These are phyloP conservation scores for Leccinellum albellum DNA, from an alignment of 768 basidiomycete species.

Conservation along the genomic window DNA sequence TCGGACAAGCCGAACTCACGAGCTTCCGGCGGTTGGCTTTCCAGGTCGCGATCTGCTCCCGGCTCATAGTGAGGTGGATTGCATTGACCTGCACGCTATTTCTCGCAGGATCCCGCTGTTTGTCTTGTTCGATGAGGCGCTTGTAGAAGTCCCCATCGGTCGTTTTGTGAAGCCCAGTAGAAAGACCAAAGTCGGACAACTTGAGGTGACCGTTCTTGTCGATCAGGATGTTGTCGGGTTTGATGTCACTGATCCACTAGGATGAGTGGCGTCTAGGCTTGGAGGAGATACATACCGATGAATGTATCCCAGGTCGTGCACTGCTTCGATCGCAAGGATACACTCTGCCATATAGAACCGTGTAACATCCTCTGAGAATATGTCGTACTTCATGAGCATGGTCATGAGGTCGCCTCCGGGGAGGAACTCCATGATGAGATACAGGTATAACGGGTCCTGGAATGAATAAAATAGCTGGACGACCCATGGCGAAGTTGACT, in stretches of 20 bases:
- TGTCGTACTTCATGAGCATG: conserved; percentile 99
- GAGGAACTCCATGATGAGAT: conserved; percentile 93
- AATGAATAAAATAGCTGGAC: conserved; percentile 98
- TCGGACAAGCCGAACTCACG: conserved; percentile 38
- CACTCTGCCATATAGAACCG: conserved; percentile 99
- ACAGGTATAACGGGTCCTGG: conserved; percentile 93
- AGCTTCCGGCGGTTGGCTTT: conserved; percentile 97
- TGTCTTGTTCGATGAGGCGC: conserved; percentile 77
- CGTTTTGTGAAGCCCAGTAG: conserved; percentile 95
- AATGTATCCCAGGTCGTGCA: conserved; percentile 98
- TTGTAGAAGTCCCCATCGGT: conserved; percentile 95
- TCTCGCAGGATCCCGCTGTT: conserved; percentile 60
- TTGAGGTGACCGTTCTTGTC: conserved; percentile 97
- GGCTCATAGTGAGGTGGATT: conserved; percentile 95
- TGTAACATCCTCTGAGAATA: conserved; percentile 97
- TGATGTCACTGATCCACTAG: conserved; percentile 74
- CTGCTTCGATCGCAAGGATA: conserved; percentile 95
- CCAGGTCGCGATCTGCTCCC: conserved; percentile 97
- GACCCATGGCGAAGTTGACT: conserved; percentile 96
- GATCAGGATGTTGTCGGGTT: conserved; percentile 98
- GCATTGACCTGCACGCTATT: conserved; percentile 98
- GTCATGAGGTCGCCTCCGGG: conserved; percentile 99
- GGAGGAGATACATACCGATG: conserved; percentile 65
- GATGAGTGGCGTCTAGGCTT: conserved; percentile 1
- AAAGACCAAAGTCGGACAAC: conserved; percentile 96